Percentiles rank a stretch among this genome's conserved stretches.
These are phyloP conservation scores for Suillus lakei DNA, from an alignment of 768 basidiomycete genomes.

Conservation along the genomic window DNA sequence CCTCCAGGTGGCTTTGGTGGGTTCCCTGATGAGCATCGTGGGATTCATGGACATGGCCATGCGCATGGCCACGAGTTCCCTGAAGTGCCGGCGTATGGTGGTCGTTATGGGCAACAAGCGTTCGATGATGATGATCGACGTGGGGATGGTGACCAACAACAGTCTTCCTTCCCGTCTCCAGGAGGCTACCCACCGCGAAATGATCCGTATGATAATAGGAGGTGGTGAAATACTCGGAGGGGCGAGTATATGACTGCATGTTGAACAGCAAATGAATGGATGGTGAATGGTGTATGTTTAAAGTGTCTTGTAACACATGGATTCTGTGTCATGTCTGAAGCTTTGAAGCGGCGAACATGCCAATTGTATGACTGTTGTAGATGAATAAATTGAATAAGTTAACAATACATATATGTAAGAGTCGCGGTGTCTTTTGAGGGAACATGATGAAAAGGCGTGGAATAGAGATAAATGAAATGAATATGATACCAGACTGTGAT, in stretches of 20 bases:
- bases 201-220: conserved; percentile 3
- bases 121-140: conserved; percentile 6
- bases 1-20: conserved; percentile 22
- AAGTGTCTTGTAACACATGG: neutral
- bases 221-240: conserved; percentile 4
- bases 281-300: neutral
- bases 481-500: conserved; percentile 4
- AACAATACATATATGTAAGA: neutral
- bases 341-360: too few species aligned
- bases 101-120: conserved; percentile 8
- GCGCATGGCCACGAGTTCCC: conserved; percentile 45
- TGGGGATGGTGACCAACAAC: neutral
- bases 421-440: neutral
- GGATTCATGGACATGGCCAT: conserved; percentile 25
- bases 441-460: neutral
- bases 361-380: neutral
- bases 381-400: neutral
- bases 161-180: neutral
- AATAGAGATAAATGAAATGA: neutral
- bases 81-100: conserved; percentile 37
- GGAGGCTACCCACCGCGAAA: conserved; percentile 7
- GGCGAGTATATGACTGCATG: neutral
- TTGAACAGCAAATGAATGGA: too few species aligned
- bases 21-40: conserved; percentile 10
- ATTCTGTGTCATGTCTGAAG: neutral